Base-by-base conservation (phyloP, 164 flowering plant species). In the Chloranthus sessilifolius region DNA sequence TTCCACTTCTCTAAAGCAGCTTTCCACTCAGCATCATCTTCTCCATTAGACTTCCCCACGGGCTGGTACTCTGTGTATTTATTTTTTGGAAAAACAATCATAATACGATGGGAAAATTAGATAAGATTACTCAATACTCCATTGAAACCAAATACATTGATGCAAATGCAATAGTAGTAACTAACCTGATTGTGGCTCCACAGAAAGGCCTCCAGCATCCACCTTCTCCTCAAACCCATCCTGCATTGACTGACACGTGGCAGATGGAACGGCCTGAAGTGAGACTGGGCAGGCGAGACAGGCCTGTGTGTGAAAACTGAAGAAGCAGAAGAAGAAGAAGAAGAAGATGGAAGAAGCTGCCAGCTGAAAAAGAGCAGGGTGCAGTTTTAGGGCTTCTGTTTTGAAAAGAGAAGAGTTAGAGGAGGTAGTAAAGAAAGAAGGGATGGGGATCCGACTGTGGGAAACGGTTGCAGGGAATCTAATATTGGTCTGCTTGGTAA, bases 1-100 rank as follows among this genome's bases (percentile, higher is more conserved):
- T 83, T 81, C 85, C 82, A 85, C 4, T 33, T 61, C 42, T 83
- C 83, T 43, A 91, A 87, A 41, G 67, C 87, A 39, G 71, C 77
- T 40, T 66, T 60, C 56, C 74, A 34, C 45, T 81, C n/a, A n/a
- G n/a, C 77, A 44, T 71, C 50, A 55, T 80, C 81, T 33, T 71
- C 77, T 15, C 27, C n/a, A n/a, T n/a, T n/a, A n/a, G n/a, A n/a
- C n/a, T n/a, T n/a, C n/a, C n/a, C n/a, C 36, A n/a, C n/a, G n/a
- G n/a, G n/a, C n/a, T n/a, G n/a, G n/a, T n/a, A n/a, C n/a, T n/a
- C n/a, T n/a, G n/a, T n/a, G n/a, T n/a, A 28, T 26, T 26, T 27
- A 1, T 19, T 35, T 1, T 7, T 16, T 11, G 22, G 7, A 19
- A n/a, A 29, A 11, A 8, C 4, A 28, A 2, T 0, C 7, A 3